Percentiles rank a stretch among this genome's conserved stretches.
Evolutionary conservation across 805 yeast species (phyloP).

Genomic region (Schwanniomyces yamadae): DNA sequence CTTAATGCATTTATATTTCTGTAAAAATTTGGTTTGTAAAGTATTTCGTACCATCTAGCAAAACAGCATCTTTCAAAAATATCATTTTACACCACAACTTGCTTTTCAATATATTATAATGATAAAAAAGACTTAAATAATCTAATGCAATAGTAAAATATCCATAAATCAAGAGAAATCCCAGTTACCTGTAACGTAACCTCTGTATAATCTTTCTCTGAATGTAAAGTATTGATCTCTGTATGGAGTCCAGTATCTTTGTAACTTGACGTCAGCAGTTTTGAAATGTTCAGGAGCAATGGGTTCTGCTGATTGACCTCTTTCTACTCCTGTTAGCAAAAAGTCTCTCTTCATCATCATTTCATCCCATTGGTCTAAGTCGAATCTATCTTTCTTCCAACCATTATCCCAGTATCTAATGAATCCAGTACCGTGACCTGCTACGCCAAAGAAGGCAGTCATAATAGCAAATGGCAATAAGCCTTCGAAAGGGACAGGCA

Average conservation of each 20-base stretch:
- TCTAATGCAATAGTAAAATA: constrained; percentile 1
- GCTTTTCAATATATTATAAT: constrained; percentile 2
- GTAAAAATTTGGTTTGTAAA: too few species aligned
- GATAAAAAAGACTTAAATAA: constrained; percentile 1
- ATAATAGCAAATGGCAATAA: constrained; percentile 46
- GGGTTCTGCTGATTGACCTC: constrained; percentile 67
- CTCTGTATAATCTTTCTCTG: constrained; percentile 48
- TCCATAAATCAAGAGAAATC: constrained; percentile 29
- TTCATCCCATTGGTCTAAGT: constrained; percentile 44
- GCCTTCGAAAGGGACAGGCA: constrained; percentile 51
- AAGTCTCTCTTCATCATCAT: constrained; percentile 68
- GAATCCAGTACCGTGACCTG: constrained; percentile 46
- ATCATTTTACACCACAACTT: too few species aligned
- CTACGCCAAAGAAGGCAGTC: constrained; percentile 45
- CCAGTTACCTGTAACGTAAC: constrained; percentile 46
- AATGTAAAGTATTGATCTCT: constrained; percentile 46
- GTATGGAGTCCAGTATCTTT: constrained; percentile 47
- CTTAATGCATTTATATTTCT: too few species aligned
- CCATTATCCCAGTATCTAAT: constrained; percentile 50
- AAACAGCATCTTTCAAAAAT: too few species aligned
- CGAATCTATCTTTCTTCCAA: constrained; percentile 46
- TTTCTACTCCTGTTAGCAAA: constrained; percentile 68
- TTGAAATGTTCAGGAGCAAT: constrained; percentile 77
- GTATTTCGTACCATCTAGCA: too few species aligned
- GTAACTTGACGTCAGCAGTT: constrained; percentile 38